Evolutionary conservation across 176 grass and related monocot genomes (phyloP).

Genomic region (Raddia guianensis): DNA sequence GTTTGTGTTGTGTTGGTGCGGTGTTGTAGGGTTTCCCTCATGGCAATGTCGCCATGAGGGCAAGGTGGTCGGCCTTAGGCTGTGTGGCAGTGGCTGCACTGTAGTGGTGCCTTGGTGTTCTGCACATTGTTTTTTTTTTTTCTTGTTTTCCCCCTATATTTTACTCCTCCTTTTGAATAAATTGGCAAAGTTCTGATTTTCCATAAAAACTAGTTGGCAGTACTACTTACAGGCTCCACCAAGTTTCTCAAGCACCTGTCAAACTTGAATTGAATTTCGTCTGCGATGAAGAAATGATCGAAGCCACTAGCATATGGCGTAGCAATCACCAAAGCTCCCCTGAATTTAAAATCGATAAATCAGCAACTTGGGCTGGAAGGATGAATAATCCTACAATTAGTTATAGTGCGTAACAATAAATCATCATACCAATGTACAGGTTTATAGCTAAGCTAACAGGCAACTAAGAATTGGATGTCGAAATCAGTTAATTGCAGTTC

Average conservation of each 20-base stretch:
- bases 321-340: slow-evolving; percentile 93
- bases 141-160: too few species aligned
- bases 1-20: too few species aligned
- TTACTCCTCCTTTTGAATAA: too few species aligned
- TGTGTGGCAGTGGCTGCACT: too few species aligned
- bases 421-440: not conserved
- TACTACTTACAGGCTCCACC: slow-evolving; percentile 64
- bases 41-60: too few species aligned
- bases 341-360: slow-evolving; percentile 36
- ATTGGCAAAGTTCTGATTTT: too few species aligned
- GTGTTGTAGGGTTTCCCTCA: too few species aligned
- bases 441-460: not conserved
- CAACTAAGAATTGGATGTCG: not conserved
- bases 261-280: slow-evolving; percentile 94
- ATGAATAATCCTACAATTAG: not conserved
- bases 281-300: slow-evolving; percentile 95
- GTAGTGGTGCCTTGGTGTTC: too few species aligned
- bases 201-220: not conserved
- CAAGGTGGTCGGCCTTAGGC: too few species aligned
- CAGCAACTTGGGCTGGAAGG: slow-evolving; percentile 6
- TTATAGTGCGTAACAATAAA: not conserved
- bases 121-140: too few species aligned
- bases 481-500: not conserved
- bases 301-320: slow-evolving; percentile 91
- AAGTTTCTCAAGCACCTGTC: slow-evolving; percentile 90